These are phyloP conservation scores for Pistacia integerrima DNA, from an alignment of 345 rosid species.

Conservation along the genomic window DNA sequence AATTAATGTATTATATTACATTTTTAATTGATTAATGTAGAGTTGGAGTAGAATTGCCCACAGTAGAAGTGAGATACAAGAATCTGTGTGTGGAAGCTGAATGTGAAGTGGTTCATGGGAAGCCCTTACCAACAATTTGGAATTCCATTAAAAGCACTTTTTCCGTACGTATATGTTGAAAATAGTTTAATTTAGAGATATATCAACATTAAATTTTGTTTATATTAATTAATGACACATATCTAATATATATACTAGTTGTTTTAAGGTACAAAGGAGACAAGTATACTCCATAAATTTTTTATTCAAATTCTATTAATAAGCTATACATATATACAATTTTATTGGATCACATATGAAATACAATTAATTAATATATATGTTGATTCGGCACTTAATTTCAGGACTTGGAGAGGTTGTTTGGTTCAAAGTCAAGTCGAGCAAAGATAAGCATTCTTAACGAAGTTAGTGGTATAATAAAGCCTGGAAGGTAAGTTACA, in stretches of 20 bases:
- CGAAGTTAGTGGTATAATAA: not conserved
- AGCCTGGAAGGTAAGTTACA: not conserved
- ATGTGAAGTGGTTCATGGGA: constrained; percentile 1
- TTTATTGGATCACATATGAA: too few relatives aligned
- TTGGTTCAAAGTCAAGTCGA: not conserved
- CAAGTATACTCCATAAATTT: too few relatives aligned
- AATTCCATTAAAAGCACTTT: not conserved
- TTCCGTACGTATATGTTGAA: not conserved
- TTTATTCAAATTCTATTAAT: too few relatives aligned
- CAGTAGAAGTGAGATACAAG: constrained; percentile 15
- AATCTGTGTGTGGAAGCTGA: constrained; percentile 16
- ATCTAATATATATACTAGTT: too few relatives aligned
- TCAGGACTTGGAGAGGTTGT: not conserved
- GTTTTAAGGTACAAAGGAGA: too few relatives aligned
- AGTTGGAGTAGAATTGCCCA: constrained; percentile 20
- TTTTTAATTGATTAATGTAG: not conserved
- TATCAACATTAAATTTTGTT: too few relatives aligned
- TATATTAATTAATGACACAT: too few relatives aligned
- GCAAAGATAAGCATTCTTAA: not conserved
- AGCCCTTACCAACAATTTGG: constrained; percentile 11
- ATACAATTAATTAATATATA: too few relatives aligned
- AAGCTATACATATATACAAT: too few relatives aligned
- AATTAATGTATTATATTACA: too few relatives aligned
- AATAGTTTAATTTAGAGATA: too few relatives aligned
- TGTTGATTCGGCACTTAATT: not conserved